Evolutionary conservation across 345 rosid genomes (phyloP).

Genomic region (Melastoma malabathricum): DNA sequence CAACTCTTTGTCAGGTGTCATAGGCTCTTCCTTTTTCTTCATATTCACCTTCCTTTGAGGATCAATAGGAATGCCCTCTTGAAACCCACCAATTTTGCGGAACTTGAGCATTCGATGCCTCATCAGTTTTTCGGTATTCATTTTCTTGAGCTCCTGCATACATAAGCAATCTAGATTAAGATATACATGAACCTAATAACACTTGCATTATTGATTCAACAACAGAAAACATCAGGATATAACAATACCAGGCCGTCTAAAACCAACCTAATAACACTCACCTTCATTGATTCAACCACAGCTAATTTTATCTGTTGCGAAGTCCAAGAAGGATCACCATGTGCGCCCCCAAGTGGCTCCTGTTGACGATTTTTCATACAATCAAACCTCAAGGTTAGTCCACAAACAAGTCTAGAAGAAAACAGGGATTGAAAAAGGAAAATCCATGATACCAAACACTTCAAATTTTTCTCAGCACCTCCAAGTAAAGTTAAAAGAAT

Average conservation of each 20-base stretch:
- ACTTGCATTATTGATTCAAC: slow-evolving; percentile 48
- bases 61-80: slow-evolving; percentile 52
- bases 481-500: no score
- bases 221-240: background rate
- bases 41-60: slow-evolving; percentile 51
- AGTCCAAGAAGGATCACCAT: slow-evolving; percentile 83
- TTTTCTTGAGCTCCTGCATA: slow-evolving; percentile 55
- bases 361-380: slow-evolving; percentile 14
- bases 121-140: slow-evolving; percentile 54
- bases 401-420: no score
- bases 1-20: slow-evolving; percentile 32
- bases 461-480: no score
- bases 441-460: no score
- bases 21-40: slow-evolving; percentile 51
- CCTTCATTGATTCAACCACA: slow-evolving; percentile 65
- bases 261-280: slow-evolving; percentile 25
- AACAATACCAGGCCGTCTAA: background rate
- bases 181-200: slow-evolving; percentile 7
- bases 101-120: slow-evolving; percentile 68
- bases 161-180: slow-evolving; percentile 5
- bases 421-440: no score
- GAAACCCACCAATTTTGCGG: slow-evolving; percentile 69
- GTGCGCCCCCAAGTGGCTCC: slow-evolving; percentile 98
- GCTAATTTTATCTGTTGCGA: slow-evolving; percentile 77
- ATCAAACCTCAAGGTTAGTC: slow-evolving; percentile 3